Base-by-base conservation (phyloP, 495 filamentous ascomycete species). In the Emericellopsis terricola region DNA sequence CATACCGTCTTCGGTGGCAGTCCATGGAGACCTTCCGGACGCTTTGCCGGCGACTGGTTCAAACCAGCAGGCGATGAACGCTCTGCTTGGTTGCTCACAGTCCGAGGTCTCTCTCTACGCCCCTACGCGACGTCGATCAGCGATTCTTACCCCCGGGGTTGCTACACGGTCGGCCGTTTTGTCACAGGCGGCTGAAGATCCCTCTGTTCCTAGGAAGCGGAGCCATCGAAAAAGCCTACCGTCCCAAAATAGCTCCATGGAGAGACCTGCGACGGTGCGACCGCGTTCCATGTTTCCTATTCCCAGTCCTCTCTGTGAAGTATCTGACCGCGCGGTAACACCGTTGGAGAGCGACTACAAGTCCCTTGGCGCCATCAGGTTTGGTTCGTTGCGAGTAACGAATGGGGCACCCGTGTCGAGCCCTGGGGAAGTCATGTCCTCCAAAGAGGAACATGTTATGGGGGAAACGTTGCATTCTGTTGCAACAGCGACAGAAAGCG, bases 361-460 rank as follows among this genome's bases (percentile, higher is more conserved):
- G 42, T 64, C 65, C 15, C 64, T 68, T 36, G 69, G 69, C 15
- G 69, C 58, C 15, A 73, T 70, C 43, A 73, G 71, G 42, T 56
- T 65, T 15, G 69, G 69, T 2, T 65, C 66, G 4, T 45, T 74
- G 37, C 59, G 66, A 32, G 72, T 74, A 35, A 65, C 59, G 17
- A 74, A 74, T 44, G 69, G 69, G 14, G 46, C 59, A n/a, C 62
- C 57, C 5, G 62, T 59, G 30, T 62, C 63, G 2, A 62, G 57
- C 19, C 55, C 60, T 7, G 56, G 54, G 23, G n/a, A n/a, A n/a
- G n/a, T n/a, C n/a, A n/a, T n/a, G n/a, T n/a, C n/a, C n/a, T n/a
- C n/a, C n/a, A n/a, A n/a, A n/a, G n/a, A n/a, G n/a, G n/a, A n/a
- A n/a, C n/a, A n/a, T n/a, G n/a, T n/a, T n/a, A n/a, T n/a, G n/a